phyloP scores from a whole-genome alignment of 192 early-diverging fungal genomes.

The Powellomyces hirtus region DNA sequence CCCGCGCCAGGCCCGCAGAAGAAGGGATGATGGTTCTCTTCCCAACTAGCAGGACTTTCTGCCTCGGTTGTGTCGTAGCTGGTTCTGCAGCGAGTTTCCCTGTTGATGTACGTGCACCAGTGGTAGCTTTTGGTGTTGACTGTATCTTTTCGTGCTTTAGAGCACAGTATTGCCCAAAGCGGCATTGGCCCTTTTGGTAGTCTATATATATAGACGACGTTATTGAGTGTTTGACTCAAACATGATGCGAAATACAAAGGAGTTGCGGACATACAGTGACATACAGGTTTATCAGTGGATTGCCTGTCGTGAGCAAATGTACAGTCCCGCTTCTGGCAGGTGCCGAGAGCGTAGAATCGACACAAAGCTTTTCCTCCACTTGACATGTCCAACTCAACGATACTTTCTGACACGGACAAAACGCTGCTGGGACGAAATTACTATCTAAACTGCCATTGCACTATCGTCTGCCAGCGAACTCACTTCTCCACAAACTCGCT shows the following conservation, averaged over 20 bases:
- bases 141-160: slow-evolving; percentile 16
- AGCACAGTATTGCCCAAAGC: slow-evolving; percentile 21
- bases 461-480: too few relatives aligned
- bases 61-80: background rate
- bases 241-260: background rate
- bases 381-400: too few relatives aligned
- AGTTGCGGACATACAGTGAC: slow-evolving; percentile 16
- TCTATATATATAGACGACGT: background rate
- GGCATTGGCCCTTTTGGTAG: slow-evolving; percentile 24
- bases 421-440: too few relatives aligned
- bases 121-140: background rate
- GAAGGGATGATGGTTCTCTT: background rate
- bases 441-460: too few relatives aligned
- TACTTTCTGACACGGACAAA: too few relatives aligned
- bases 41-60: too few relatives aligned
- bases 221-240: background rate
- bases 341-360: slow-evolving; percentile 20
- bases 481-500: too few relatives aligned
- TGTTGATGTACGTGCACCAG: background rate
- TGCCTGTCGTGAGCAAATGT: slow-evolving; percentile 18
- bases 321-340: slow-evolving; percentile 14
- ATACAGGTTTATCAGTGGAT: slow-evolving; percentile 6
- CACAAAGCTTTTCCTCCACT: slow-evolving; percentile 15
- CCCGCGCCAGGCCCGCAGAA: background rate
- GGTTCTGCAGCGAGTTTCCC: background rate